Evolutionary conservation across 441 rosid species (phyloP), one percentile per base, ranked within the genome.

Genomic region (Theobroma grandiflorum): DNA sequence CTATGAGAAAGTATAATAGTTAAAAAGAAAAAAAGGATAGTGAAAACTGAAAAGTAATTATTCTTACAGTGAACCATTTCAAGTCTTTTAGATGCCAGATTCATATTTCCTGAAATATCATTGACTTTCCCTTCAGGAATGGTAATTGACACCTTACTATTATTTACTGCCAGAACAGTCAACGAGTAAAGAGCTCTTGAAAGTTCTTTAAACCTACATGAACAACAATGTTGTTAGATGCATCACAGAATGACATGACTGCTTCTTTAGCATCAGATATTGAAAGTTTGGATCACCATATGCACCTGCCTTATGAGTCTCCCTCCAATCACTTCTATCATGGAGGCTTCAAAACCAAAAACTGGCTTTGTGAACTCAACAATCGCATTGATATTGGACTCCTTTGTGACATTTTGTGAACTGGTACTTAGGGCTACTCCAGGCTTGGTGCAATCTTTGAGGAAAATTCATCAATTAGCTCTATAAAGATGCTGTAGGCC

Each of bases 231-330:
- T 14, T 6, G 42, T 38, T 31, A 57, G 37, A 38, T 73, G 65
- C 31, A 55, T 55, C 49, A 64, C n/a, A 76, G 61, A 82, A 82
- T 37, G 52, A 50, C 53, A 15, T 50, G 45, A 79, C 55, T 78
- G 40, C 47, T 71, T 62, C 4, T 49, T 35, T 6, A 47, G 7
- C 18, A 2, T 73, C 65, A 37, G 64, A 38, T 73, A 55, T 40
- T 14, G 38, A 12, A 77, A 7, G 62, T 61, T 43, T 53, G 43
- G 74, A 67, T 78, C 78, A 66, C 50, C 78, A 71, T 83, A 62
- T 84, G 85, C 90, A 88, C 93, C 90, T 88, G 90, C 93, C 93
- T 90, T 88, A 82, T 85, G 80, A 90, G 74, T 86, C 79, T 84
- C 79, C 91, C 93, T 68, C 93, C 91, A 47, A 62, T 76, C 61